Evolutionary conservation across 169 alveolate genomes (phyloP), one percentile per base, ranked within the genome.

Genomic region (Theileria parva): DNA sequence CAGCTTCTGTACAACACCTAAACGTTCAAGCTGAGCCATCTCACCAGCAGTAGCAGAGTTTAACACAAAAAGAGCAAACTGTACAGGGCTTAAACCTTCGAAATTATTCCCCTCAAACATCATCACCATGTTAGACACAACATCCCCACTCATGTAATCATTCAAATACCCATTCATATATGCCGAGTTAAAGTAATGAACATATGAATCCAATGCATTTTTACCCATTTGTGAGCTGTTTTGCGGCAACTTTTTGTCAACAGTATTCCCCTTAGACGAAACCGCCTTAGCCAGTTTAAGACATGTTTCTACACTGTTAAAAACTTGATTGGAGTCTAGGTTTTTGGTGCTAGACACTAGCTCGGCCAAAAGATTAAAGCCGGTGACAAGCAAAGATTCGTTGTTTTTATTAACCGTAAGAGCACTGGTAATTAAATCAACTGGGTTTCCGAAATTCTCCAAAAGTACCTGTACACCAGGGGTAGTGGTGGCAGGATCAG

Each of bases 1-100:
- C 60, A 91, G 73, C 77, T 77, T 86, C 63, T 81, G 79, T 30
- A 91, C 44, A 5, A 86, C 92, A 5, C 89, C 91, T 32, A 74
- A 19, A 67, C 87, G 86, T 37, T 86, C 81, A 25, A 85, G 75
- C 28, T 34, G 63, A 4, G 67, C 72, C 66, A 87, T 48, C 59
- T 78, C 81, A 15, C 78, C 77, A 51, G 77, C 68, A 21, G 64
- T 27, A 0, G 71, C 61, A 3, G 85, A 81, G 23, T 44, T 80
- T 8, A 76, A 80, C 28, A 81, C 59, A 13, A 81, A 61, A 12
- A 72, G 74, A 8, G 79, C 88, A 64, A 53, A 80, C 25, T 32
- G 73, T 2, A 32, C 72, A 11, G 89, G 81, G 13, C 77, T 70
- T 50, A 72, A 48, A 50, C 81, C 74, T 11, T 77, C 89, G 30